Evolutionary conservation across 2,329 filamentous ascomycete genomes (phyloP), one percentile per base, ranked within the genome.

Genomic region (Mycosphaerella sp.): DNA sequence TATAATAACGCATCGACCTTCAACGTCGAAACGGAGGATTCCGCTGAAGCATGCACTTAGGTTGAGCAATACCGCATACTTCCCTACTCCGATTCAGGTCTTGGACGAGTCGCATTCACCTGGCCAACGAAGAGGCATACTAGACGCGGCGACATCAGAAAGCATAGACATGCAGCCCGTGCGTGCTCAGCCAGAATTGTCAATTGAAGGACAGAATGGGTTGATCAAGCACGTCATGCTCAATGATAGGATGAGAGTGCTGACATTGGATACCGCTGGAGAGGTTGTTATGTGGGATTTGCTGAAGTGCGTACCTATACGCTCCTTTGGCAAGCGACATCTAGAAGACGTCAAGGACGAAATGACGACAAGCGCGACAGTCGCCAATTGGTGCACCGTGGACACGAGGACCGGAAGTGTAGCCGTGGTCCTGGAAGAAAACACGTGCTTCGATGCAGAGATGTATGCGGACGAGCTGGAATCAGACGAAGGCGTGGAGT

Each of bases 271-370:
- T 68, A 96, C 93, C 2, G 90, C 91, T 1, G 93, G 93, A 13
- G 93, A 98, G 65, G 90, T 97, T 2, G 75, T 96, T 41, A 73
- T 98, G 58, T 98, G 93, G 93, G 93, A 98, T 75, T 74, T 98
- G 35, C 78, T 98, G 41, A 82, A 85, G 74, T 97, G 93, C 66
- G 79, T 85, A 64, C 89, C 89, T 0, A 83, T 97, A 49, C 80
- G 88, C 68, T 89, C 86, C n/a, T 98, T 93, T 69, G 93, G 93
- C 39, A 96, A 96, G 72, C 82, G 86, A 40, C 87, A 97, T 69
- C 78, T 98, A 2, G 91, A 97, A 64, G 91, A 97, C 66, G 89
- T 98, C 7, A 85, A 89, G 53, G 82, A 84, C 0, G 79, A 89
- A 63, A 80, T 96, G 49, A 95, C 96, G 65, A 95, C 89, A 0